phyloP scores from a whole-genome alignment of 768 basidiomycete species.

The Postia placenta region DNA sequence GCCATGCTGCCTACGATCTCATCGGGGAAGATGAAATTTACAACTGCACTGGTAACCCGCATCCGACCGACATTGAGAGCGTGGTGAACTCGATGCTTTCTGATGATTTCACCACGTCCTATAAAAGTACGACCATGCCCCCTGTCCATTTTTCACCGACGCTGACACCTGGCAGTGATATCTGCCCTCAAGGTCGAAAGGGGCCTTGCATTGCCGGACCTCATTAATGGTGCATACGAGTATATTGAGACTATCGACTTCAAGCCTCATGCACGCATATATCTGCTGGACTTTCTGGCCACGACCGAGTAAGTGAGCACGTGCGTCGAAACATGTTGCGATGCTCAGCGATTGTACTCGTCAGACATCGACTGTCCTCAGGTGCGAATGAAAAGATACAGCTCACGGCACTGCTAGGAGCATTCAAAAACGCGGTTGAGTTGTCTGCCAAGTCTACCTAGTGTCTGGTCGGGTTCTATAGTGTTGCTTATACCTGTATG shows the following conservation, averaged over 20 bases:
- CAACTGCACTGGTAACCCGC: conserved; percentile 94
- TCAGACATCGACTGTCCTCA: conserved; percentile 83
- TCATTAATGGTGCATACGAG: conserved; percentile 88
- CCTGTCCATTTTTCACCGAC: neutral
- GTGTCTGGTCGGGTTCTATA: neutral
- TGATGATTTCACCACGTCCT: conserved; percentile 91
- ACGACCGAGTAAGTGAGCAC: conserved; percentile 75
- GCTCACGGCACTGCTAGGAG: conserved; percentile 82
- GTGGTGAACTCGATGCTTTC: conserved; percentile 94
- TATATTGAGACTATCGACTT: conserved; percentile 83
- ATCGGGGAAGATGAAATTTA: conserved; percentile 90
- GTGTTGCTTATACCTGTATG: neutral
- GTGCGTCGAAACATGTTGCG: neutral
- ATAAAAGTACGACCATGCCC: conserved; percentile 50
- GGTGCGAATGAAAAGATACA: conserved; percentile 95
- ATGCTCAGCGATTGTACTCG: conserved; percentile 33
- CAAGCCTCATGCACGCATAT: conserved; percentile 80
- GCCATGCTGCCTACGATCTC: conserved; percentile 91
- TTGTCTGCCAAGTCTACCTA: conserved; percentile 41
- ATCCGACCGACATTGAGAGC: conserved; percentile 89
- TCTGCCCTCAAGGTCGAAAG: conserved; percentile 82
- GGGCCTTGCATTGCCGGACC: conserved; percentile 91
- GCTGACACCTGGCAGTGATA: conserved; percentile 53
- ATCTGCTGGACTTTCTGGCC: conserved; percentile 89
- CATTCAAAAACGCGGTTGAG: conserved; percentile 91